Evolutionary conservation across 176 grass and related monocot genomes (phyloP).

Genomic region (Musa schizocarpa): DNA sequence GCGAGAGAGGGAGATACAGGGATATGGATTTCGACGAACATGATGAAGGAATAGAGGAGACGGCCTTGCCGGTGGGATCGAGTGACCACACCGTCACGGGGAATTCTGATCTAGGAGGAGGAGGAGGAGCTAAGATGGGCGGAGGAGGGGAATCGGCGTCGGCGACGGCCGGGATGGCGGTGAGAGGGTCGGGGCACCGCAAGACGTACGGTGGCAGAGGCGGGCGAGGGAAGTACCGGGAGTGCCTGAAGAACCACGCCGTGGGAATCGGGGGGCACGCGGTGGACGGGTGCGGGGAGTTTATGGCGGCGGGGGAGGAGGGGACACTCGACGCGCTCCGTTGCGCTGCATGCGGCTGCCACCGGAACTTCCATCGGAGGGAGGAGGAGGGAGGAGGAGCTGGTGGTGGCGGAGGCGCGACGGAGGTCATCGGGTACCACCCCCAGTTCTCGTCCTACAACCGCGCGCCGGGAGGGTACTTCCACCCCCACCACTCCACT

Average conservation of each 20-base stretch:
- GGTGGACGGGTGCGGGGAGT: conserved; percentile 20
- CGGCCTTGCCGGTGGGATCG: conserved; percentile 9
- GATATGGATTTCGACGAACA: conserved; percentile 9
- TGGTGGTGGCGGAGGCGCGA: not conserved
- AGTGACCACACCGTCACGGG: not conserved
- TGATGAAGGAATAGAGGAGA: conserved; percentile 2
- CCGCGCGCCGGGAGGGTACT: not conserved
- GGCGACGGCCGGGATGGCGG: not conserved
- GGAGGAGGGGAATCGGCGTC: not conserved
- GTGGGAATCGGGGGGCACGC: conserved; percentile 14
- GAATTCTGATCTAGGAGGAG: not conserved
- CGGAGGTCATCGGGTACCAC: conserved; percentile 2
- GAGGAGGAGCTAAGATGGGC: not conserved
- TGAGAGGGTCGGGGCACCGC: not conserved
- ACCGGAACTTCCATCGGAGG: conserved; percentile 18
- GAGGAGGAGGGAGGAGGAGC: not conserved
- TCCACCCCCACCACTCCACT: conserved; percentile 1
- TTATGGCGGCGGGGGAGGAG: conserved; percentile 13
- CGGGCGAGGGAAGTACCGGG: conserved; percentile 1
- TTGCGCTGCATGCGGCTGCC: conserved; percentile 15
- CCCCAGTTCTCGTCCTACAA: conserved; percentile 13
- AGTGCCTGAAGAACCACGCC: conserved; percentile 22
- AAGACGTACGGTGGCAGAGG: not conserved
- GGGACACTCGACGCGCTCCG: conserved; percentile 18
- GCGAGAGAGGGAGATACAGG: not conserved